Percentiles rank a stretch among this genome's conserved stretches.
These are phyloP conservation scores for Colletotrichum shisoi DNA, from an alignment of 2,329 filamentous ascomycete genomes.

Conservation along the genomic window DNA sequence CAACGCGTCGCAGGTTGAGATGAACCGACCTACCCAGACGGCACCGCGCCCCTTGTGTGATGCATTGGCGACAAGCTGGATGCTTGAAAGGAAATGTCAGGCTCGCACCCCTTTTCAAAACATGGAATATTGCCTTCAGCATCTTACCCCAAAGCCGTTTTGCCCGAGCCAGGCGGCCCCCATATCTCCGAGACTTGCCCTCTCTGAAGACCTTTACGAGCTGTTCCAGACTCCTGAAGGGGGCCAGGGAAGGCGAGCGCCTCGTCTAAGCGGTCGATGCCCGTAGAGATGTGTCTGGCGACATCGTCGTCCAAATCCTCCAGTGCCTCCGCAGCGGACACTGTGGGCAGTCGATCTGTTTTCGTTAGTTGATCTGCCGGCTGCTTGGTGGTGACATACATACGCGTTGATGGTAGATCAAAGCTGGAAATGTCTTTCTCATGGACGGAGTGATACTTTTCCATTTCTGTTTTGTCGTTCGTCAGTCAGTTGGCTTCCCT, in stretches of 20 bases:
- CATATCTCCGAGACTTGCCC: conserved; percentile 87
- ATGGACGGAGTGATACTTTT: conserved; percentile 62
- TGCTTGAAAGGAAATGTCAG: conserved; percentile 54
- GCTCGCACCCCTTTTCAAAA: conserved; percentile 32
- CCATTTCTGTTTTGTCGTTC: conserved; percentile 29
- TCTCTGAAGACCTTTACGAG: conserved; percentile 68
- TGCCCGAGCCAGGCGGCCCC: conserved; percentile 85
- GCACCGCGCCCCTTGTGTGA: conserved; percentile 69
- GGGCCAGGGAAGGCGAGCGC: conserved; percentile 50
- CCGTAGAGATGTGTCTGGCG: conserved; percentile 63
- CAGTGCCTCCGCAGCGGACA: conserved; percentile 77
- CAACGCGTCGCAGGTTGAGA: conserved; percentile 22
- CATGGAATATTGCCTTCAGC: neutral
- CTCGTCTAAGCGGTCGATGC: conserved; percentile 62
- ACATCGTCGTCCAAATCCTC: conserved; percentile 64
- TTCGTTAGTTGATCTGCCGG: conserved; percentile 38
- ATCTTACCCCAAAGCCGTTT: conserved; percentile 80
- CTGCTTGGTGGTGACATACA: conserved; percentile 43
- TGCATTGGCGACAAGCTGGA: conserved; percentile 73
- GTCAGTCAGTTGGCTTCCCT: neutral
- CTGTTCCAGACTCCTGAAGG: conserved; percentile 22
- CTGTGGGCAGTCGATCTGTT: conserved; percentile 77
- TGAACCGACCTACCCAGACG: conserved; percentile 80
- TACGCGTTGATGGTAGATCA: conserved; percentile 62
- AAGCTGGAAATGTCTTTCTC: conserved; percentile 69